These are phyloP conservation scores for Globisporangium paddicum DNA, from an alignment of 352 stramenopile species.

Conservation along the genomic window DNA sequence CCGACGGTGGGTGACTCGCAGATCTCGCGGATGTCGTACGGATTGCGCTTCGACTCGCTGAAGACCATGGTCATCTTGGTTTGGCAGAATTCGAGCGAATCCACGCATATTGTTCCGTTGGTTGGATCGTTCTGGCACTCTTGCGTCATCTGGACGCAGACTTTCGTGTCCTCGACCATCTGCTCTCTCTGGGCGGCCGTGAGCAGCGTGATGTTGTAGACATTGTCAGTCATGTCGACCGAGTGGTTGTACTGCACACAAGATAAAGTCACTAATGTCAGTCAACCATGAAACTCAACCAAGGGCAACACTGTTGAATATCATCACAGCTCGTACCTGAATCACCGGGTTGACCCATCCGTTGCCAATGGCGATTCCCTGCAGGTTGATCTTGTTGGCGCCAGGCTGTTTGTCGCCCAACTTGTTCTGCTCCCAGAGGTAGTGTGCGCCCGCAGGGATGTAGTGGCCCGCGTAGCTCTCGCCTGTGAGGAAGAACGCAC, in stretches of 20 bases:
- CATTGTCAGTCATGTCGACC: too few relatives aligned
- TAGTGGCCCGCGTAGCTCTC: slow-evolving; percentile 63
- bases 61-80: background rate
- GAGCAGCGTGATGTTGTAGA: too few relatives aligned
- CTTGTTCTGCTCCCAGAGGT: slow-evolving; percentile 45
- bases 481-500: slow-evolving; percentile 41
- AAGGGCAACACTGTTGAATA: too few relatives aligned
- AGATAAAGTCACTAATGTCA: too few relatives aligned
- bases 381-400: slow-evolving; percentile 24
- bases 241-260: too few relatives aligned
- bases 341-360: slow-evolving; percentile 10
- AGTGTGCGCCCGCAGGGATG: slow-evolving; percentile 43
- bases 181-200: background rate
- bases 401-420: background rate
- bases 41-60: background rate
- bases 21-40: too few relatives aligned
- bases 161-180: background rate
- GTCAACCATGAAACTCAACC: too few relatives aligned
- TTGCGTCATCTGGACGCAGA: background rate
- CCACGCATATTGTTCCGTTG: background rate
- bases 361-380: slow-evolving; percentile 37
- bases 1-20: background rate
- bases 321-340: too few relatives aligned
- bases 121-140: background rate
- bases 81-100: background rate